These are phyloP conservation scores for Exophiala calicioides DNA, from an alignment of 2,329 filamentous ascomycete genomes.

Conservation along the genomic window DNA sequence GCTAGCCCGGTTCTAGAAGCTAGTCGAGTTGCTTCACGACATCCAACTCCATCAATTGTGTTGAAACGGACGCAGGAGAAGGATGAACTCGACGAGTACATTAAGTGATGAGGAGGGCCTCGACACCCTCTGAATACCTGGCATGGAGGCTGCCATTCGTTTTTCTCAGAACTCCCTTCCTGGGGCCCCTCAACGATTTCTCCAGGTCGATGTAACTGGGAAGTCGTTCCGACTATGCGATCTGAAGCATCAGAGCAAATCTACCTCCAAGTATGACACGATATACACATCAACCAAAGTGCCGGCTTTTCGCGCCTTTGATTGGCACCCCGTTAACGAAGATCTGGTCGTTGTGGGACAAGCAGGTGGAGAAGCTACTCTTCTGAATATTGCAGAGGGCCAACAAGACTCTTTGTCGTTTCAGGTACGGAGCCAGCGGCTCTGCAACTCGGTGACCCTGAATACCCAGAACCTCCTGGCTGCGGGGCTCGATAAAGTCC, in stretches of 20 bases:
- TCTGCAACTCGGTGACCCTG: slow-evolving; percentile 66
- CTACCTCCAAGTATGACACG: slow-evolving; percentile 52
- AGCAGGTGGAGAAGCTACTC: slow-evolving; percentile 61
- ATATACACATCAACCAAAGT: slow-evolving; percentile 57
- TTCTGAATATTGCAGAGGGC: slow-evolving; percentile 57
- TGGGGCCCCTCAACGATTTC: slow-evolving; percentile 54
- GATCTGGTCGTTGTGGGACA: slow-evolving; percentile 61
- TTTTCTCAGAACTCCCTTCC: slow-evolving; percentile 62
- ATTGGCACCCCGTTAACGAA: slow-evolving; percentile 63
- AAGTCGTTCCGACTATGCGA: slow-evolving; percentile 61
- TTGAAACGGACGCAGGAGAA: background rate
- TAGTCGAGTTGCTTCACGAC: too few species aligned
- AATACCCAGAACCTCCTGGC: slow-evolving; percentile 59
- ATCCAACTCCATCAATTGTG: too few species aligned
- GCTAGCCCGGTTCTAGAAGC: slow-evolving; percentile 1
- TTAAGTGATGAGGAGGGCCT: background rate
- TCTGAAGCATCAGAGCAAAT: slow-evolving; percentile 44
- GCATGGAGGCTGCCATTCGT: slow-evolving; percentile 63
- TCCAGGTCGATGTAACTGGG: slow-evolving; percentile 62
- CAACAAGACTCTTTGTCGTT: slow-evolving; percentile 52
- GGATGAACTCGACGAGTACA: background rate
- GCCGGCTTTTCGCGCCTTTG: slow-evolving; percentile 64
- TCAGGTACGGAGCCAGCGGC: slow-evolving; percentile 62
- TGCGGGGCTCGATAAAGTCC: slow-evolving; percentile 62
- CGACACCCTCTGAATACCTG: background rate